Evolutionary conservation across 345 rosid genomes (phyloP), one percentile per base, ranked within the genome.

Genomic region (Viola odorata): DNA sequence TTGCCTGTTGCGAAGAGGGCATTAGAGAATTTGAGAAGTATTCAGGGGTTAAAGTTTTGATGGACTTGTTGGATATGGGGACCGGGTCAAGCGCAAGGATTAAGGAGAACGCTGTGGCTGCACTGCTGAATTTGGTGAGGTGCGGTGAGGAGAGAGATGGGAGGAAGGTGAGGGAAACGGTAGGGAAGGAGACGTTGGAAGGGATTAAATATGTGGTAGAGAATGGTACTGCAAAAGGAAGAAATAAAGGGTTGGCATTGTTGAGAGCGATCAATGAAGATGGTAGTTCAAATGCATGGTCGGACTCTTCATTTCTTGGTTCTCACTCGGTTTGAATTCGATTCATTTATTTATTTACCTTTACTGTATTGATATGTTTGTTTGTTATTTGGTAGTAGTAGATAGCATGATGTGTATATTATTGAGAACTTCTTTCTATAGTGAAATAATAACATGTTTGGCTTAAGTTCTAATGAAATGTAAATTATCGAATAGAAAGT

Each of bases 1-100:
- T 92, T 3, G 96, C 90, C 11, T 96, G 98, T n/a, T 85, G 96
- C 58, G 96, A 82, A 63, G 98, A 85, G 75, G 81, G 90, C 51
- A 88, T 75, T 52, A 88, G 74, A 9, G 98, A 80, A 37, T 84
- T 89, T 57, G 64, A 77, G 48, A 85, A 61, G 52, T 78, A 75
- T 3, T 81, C 82, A 0, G 97, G 95, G 49, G 68, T 81, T 1
- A 63, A 55, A 39, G 82, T 87, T 45, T 57, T 92, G 64, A 83
- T 76, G 54, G 98, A 92, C 73, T 72, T 89, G 80, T n/a, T 89
- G 53, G 97, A 89, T 73, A 47, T 67, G 12, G 81, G 80, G 16
- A 89, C 98, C 32, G 94, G 91, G 0, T 84, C 84, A 13, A 84
- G 81, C 64, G 63, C 13, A 6, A 69, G 96, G 57, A 78, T 79